phyloP scores from a whole-genome alignment of 306 rosid genomes.

The Rubus idaeus region DNA sequence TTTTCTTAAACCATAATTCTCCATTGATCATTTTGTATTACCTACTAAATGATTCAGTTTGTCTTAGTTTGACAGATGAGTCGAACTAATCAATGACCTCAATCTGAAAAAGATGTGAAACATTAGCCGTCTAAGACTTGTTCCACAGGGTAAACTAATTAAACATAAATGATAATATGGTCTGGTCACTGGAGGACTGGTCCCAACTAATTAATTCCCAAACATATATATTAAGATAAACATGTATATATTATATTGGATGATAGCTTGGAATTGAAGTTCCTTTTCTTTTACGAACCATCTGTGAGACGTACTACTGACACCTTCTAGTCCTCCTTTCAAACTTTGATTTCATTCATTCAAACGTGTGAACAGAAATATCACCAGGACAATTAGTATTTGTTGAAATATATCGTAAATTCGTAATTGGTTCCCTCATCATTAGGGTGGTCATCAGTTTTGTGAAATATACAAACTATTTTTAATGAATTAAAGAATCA shows the following conservation, averaged over 20 bases:
- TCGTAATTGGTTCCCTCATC: too few species aligned
- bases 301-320: background rate
- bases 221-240: background rate
- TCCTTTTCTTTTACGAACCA: background rate
- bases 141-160: background rate
- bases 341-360: constrained; percentile 14
- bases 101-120: too few species aligned
- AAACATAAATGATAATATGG: background rate
- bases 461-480: too few species aligned
- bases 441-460: too few species aligned
- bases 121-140: background rate
- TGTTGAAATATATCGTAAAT: too few species aligned
- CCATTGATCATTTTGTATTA: too few species aligned
- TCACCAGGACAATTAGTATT: background rate
- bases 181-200: background rate
- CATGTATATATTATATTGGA: background rate
- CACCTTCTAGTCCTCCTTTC: background rate
- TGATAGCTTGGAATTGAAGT: background rate
- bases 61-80: too few species aligned
- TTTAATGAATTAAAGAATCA: too few species aligned
- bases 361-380: background rate
- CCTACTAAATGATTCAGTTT: too few species aligned
- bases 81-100: too few species aligned
- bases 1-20: too few species aligned
- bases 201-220: background rate